A percentile compares a stretch with the other conserved stretches of the same genome.
These are phyloP conservation scores for Diaporthe amygdali DNA, from an alignment of 2,329 filamentous ascomycete genomes.

Conservation along the genomic window DNA sequence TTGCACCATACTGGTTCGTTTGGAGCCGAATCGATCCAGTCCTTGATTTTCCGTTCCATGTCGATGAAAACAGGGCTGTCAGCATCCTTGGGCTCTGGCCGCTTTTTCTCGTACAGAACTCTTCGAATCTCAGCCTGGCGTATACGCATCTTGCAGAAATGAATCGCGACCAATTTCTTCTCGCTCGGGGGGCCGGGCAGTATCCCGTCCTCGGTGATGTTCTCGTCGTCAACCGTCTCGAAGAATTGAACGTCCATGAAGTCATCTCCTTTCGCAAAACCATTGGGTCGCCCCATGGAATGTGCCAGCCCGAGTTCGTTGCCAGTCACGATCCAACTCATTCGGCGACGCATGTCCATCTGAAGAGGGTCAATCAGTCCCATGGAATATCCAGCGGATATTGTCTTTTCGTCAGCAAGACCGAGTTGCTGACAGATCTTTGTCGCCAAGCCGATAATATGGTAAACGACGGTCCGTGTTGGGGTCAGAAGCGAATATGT, in stretches of 20 bases:
- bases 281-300: constrained; percentile 84
- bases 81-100: constrained; percentile 76
- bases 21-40: constrained; percentile 81
- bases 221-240: constrained; percentile 78
- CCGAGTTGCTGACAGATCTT: constrained; percentile 89
- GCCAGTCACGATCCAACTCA: constrained; percentile 86
- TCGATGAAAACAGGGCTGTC: constrained; percentile 84
- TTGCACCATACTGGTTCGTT: constrained; percentile 75
- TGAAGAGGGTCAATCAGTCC: constrained; percentile 72
- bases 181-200: constrained; percentile 73
- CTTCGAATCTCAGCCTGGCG: constrained; percentile 88
- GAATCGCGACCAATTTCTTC: constrained; percentile 87
- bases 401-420: constrained; percentile 86
- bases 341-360: constrained; percentile 85
- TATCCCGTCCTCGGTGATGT: constrained; percentile 81
- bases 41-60: constrained; percentile 78
- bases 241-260: constrained; percentile 88
- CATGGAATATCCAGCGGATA: constrained; percentile 66
- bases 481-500: constrained; percentile 94
- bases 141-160: constrained; percentile 91
- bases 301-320: constrained; percentile 92
- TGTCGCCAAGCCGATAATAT: constrained; percentile 86
- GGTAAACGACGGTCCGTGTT: constrained; percentile 90
- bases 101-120: constrained; percentile 84
- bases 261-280: constrained; percentile 82